Percentiles rank a stretch among this genome's conserved stretches.
These are phyloP conservation scores for Henckelia pumila DNA, from an alignment of 257 asterid genomes.

Conservation along the genomic window DNA sequence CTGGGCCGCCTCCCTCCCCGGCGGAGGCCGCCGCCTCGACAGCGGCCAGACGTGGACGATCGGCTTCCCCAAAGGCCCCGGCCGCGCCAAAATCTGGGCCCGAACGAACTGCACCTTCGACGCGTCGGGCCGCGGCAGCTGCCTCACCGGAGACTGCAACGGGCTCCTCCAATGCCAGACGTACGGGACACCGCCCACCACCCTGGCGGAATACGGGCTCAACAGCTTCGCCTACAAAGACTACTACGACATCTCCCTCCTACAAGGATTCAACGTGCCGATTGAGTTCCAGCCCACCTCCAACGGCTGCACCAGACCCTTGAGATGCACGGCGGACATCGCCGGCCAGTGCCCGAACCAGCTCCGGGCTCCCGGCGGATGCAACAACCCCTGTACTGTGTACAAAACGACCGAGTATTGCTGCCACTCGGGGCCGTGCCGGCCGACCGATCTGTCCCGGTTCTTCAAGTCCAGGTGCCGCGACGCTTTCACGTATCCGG, in stretches of 20 bases:
- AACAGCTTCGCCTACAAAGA: conserved; percentile 41
- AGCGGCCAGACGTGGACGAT: conserved; percentile 41
- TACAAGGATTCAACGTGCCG: conserved; percentile 65
- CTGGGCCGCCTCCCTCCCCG: conserved; percentile 62
- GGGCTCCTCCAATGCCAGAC: conserved; percentile 41
- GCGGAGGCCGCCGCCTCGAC: conserved; percentile 60
- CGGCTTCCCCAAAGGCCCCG: conserved; percentile 33
- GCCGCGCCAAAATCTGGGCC: conserved; percentile 53
- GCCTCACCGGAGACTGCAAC: conserved; percentile 64
- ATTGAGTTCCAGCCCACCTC: conserved; percentile 38
- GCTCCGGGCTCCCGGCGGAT: conserved; percentile 62
- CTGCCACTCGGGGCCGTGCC: conserved; percentile 58
- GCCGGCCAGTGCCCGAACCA: conserved; percentile 50
- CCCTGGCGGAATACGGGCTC: conserved; percentile 57
- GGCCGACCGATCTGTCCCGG: conserved; percentile 50
- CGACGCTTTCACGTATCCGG: conserved; percentile 52
- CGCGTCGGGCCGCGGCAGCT: conserved; percentile 44
- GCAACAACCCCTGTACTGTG: conserved; percentile 78
- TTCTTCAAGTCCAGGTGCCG: conserved; percentile 64
- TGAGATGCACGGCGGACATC: conserved; percentile 54
- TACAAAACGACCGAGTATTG: conserved; percentile 56
- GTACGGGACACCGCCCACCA: conserved; percentile 48
- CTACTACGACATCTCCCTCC: conserved; percentile 49
- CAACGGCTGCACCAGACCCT: conserved; percentile 45
- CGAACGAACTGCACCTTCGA: conserved; percentile 62